Base-by-base conservation (phyloP, 2,329 filamentous ascomycete genomes). In the Scedosporium aurantiacum region DNA sequence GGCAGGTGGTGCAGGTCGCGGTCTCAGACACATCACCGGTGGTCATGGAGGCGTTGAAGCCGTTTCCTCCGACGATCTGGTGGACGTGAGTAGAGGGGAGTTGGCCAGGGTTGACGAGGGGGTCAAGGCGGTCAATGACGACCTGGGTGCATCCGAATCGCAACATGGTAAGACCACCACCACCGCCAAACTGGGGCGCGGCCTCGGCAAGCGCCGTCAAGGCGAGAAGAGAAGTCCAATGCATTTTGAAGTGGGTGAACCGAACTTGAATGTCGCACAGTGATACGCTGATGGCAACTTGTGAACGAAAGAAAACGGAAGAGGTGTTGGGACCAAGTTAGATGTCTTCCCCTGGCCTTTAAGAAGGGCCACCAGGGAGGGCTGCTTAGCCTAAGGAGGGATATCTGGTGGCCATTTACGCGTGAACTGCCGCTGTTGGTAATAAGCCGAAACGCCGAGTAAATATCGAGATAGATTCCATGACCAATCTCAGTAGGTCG, bases 11-110 rank as follows among this genome's bases (percentile, higher is more conserved):
- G 67, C 72, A 74, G 23, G 69, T 71, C 6, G 80, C 80, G 37
- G 70, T 27, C 41, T 43, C 41, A 21, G 78, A 77, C 41, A 71
- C 23, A 60, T 45, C 57, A 5, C 65, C 65, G 10, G 65, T 63
- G 25, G 67, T 41, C 68, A 75, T 74, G 4, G 70, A 68, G 2
- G 68, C 67, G 61, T 74, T 73, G 68, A 75, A 74, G 7, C 72
- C 70, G 62, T 75, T 74, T 23, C 50, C 50, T 23, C 50, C 80
- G 64, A 78, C 75, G 62, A 84, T 76, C 45, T 77, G 80, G 68
- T 84, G 82, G 5, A 81, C 74, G 69, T 84, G 81, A 21, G 70
- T 69, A 5, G 79, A 74, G 7, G 79, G 78, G 3, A 78, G 73
- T 2, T 63, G 62, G 3, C 79, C 80, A 14, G 67, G 67, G 56